Conservation (phyloP, 2,329 filamentous ascomycete species). For the Elsinoe necatrix region DNA sequence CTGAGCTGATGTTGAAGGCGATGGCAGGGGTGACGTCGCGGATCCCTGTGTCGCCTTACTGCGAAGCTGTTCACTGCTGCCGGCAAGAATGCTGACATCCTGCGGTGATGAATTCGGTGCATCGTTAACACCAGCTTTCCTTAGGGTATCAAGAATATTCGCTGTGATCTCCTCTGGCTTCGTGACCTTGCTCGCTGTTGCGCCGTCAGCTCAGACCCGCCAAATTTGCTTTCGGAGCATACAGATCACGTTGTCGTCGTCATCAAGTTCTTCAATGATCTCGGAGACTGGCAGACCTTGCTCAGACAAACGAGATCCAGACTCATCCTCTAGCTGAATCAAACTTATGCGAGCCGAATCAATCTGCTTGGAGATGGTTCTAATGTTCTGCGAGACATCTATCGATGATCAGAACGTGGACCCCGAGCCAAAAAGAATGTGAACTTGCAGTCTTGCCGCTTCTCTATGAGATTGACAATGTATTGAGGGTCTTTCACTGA, state of each 20-base stretch:
- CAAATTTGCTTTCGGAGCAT: background rate
- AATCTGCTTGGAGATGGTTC: conserved; percentile 64
- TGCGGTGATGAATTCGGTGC: conserved; percentile 9
- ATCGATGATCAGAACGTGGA: background rate
- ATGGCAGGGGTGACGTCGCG: too few relatives aligned
- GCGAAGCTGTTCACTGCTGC: conserved; percentile 14
- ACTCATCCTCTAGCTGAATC: conserved; percentile 45
- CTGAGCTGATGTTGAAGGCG: too few relatives aligned
- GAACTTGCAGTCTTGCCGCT: conserved; percentile 63
- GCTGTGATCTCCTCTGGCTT: conserved; percentile 58
- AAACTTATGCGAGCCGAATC: conserved; percentile 61
- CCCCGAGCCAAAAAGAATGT: background rate
- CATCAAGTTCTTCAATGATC: conserved; percentile 86
- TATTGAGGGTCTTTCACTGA: conserved; percentile 50
- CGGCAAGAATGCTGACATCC: background rate
- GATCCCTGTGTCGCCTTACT: too few relatives aligned
- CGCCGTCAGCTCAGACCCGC: background rate
- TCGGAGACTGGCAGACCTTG: conserved; percentile 74
- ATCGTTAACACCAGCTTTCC: conserved; percentile 60
- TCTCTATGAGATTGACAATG: conserved; percentile 58
- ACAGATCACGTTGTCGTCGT: conserved; percentile 73
- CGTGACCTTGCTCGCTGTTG: conserved; percentile 31
- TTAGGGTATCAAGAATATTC: conserved; percentile 61
- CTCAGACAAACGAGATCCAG: conserved; percentile 47
- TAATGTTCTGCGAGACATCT: conserved; percentile 72